These are phyloP conservation scores for Botryosphaeria dothidea DNA, from an alignment of 2,329 filamentous ascomycete species.

Conservation along the genomic window DNA sequence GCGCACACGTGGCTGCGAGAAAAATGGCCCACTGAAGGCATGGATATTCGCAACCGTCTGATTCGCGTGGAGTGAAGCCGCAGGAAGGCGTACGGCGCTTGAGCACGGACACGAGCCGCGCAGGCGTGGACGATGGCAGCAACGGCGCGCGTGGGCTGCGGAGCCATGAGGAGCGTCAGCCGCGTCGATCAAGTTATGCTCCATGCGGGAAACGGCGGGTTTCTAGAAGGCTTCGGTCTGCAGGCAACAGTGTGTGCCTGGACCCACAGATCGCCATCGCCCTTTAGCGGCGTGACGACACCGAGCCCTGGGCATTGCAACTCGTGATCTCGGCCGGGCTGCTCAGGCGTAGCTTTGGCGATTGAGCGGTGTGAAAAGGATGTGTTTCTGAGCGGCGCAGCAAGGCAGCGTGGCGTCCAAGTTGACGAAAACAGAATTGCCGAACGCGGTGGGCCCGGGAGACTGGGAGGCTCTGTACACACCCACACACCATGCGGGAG, in stretches of 20 bases:
- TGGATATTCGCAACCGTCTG: background rate
- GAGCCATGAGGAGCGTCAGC: background rate
- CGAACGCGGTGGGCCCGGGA: background rate
- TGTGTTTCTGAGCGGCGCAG: background rate
- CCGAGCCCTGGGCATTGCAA: too few species aligned
- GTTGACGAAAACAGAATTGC: background rate
- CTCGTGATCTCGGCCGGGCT: background rate
- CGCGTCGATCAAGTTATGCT: background rate
- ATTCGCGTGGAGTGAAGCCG: background rate
- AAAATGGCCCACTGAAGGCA: too few species aligned
- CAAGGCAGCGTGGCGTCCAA: background rate
- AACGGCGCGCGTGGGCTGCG: too few species aligned
- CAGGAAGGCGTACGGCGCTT: background rate
- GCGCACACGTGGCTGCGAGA: background rate
- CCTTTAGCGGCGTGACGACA: background rate
- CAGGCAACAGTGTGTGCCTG: background rate
- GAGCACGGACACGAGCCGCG: background rate
- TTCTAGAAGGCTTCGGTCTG: conserved; percentile 8
- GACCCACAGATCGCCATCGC: conserved; percentile 2
- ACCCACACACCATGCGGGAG: background rate
- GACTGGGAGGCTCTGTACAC: background rate
- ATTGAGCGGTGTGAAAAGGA: background rate
- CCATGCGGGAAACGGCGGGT: background rate
- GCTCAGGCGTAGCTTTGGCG: too few species aligned
- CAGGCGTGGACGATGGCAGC: background rate